These are phyloP conservation scores for Hemerocallis citrina DNA, from an alignment of 106 monocot species.

Conservation along the genomic window DNA sequence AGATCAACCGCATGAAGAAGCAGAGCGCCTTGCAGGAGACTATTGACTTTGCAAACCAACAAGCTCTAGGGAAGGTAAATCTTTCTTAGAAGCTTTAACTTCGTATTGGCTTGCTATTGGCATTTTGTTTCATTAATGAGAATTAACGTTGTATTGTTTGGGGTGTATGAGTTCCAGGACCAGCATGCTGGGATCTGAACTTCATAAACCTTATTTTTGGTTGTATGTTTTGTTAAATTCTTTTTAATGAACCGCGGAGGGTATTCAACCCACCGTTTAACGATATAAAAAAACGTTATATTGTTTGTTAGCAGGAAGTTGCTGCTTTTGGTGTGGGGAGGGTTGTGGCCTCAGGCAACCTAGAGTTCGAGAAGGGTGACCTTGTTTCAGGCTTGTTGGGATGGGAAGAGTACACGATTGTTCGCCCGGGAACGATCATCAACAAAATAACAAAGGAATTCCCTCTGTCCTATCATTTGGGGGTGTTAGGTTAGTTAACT, in stretches of 20 bases:
- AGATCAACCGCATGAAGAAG: slow-evolving; percentile 34
- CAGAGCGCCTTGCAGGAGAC: slow-evolving; percentile 21
- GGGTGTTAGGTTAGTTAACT: slow-evolving; percentile 19
- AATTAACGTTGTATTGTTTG: no score
- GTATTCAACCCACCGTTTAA: no score
- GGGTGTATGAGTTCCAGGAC: no score
- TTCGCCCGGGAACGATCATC: slow-evolving; percentile 11
- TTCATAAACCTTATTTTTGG: no score
- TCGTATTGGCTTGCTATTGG: no score
- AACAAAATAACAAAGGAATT: slow-evolving; percentile 24
- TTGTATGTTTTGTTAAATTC: no score
- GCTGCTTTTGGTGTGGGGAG: slow-evolving; percentile 16
- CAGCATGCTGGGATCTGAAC: no score
- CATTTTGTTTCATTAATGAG: no score
- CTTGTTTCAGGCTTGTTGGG: slow-evolving; percentile 8
- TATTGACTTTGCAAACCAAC: background rate
- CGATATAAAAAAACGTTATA: no score
- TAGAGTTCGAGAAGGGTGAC: slow-evolving; percentile 11
- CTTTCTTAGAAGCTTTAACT: no score
- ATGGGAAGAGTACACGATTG: slow-evolving; percentile 24
- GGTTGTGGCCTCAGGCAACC: slow-evolving; percentile 22
- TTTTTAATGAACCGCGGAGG: no score
- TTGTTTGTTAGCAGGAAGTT: slow-evolving; percentile 10
- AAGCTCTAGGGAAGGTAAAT: slow-evolving; percentile 13
- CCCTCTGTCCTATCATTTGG: slow-evolving; percentile 16